A percentile compares a stretch with the other conserved stretches of the same genome.
Conservation (phyloP, 106 monocot genomes). For the Hemerocallis citrina region DNA sequence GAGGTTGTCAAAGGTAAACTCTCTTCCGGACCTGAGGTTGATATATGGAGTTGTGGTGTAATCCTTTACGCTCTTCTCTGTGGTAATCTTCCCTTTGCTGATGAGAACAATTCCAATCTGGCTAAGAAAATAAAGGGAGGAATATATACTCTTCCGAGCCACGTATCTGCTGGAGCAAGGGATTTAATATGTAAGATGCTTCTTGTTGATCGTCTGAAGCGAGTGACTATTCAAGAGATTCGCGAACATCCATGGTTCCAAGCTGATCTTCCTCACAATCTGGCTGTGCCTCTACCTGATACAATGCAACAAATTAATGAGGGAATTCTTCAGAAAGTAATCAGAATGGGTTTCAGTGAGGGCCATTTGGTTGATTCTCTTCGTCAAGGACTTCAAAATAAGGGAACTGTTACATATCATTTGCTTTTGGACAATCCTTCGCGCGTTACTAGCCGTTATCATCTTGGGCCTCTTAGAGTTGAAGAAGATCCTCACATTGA, state of each 20-base stretch:
- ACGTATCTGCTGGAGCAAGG: conserved; percentile 26
- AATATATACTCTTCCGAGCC: conserved; percentile 26
- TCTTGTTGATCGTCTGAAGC: conserved; percentile 26
- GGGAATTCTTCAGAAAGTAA: too few species aligned
- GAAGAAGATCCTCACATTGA: too few species aligned
- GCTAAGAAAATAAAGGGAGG: conserved; percentile 18
- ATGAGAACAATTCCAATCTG: conserved; percentile 6
- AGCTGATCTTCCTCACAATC: conserved; percentile 22
- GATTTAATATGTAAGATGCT: conserved; percentile 32
- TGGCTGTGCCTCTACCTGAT: conserved; percentile 25
- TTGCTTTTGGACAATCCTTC: too few species aligned
- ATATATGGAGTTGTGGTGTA: conserved; percentile 16
- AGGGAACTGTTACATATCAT: too few species aligned
- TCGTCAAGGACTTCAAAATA: too few species aligned
- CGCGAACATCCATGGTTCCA: conserved; percentile 31
- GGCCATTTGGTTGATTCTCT: too few species aligned
- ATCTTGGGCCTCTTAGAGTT: too few species aligned
- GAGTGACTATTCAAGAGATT: conserved; percentile 23
- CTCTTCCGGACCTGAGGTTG: conserved; percentile 12
- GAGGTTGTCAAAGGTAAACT: conserved; percentile 20
- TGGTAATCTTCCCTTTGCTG: conserved; percentile 15
- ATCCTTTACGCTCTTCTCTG: conserved; percentile 19
- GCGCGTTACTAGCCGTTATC: too few species aligned
- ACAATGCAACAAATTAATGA: conserved; percentile 27
- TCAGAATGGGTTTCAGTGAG: too few species aligned